Evolutionary conservation across 2,329 filamentous ascomycete genomes (phyloP), one percentile per base, ranked within the genome.

Genomic region (Cercospora beticola): DNA sequence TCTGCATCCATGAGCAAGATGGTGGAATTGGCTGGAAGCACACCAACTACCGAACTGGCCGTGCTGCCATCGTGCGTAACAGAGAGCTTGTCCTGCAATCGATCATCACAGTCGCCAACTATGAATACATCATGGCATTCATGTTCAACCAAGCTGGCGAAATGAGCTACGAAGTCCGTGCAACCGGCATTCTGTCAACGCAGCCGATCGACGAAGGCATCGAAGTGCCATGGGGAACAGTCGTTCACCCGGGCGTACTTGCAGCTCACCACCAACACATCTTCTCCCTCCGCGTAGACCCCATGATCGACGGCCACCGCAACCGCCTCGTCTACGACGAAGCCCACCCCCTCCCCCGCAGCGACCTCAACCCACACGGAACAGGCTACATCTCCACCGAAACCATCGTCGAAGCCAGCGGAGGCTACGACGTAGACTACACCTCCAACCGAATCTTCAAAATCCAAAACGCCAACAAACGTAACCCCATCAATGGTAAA

Each of bases 241-340:
- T 90, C 49, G 88, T 92, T 2, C 88, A 89, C 66, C 89, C 89
- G 0, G 89, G 89, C 46, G 89, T 90, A 10, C 85, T 92, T 36
- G 90, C 89, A 1, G 82, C 84, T 0, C 88, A 91, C 79, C 91
- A 93, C 75, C 91, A 93, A 76, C 91, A 93, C 78, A 90, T 93
- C 77, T 92, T 93, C 82, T 78, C 81, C 71, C 74, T 86, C 69
- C 79, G 84, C 65, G 73, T 87, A 67, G 79, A 86, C 77, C 78
- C 83, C 30, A 77, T 79, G 73, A 77, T 85, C 67, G 82, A 85
- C 69, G 81, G 83, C 67, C 75, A 79, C 73, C 66, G 78, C 59
- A 83, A 85, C 77, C 77, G 82, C 28, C 73, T 83, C n/a, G 78
- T 83, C 62, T 83, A 89, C 74, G 79, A 85, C 18, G 80, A 89